Evolutionary conservation across 2,329 filamentous ascomycete species (phyloP).

Genomic region (Septoria petroselini): DNA sequence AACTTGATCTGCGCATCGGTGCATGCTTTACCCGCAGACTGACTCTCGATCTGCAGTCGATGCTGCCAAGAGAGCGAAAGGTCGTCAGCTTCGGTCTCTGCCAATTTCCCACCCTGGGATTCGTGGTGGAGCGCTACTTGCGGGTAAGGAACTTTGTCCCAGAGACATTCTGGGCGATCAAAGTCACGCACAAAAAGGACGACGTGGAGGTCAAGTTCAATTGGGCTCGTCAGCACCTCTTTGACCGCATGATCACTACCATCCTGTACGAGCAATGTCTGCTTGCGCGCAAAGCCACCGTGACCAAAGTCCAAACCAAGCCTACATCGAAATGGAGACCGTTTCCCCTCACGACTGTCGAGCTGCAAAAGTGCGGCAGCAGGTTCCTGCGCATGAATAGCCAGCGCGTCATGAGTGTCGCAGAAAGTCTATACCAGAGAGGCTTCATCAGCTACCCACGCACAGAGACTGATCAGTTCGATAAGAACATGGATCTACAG

Average conservation of each 20-base stretch:
- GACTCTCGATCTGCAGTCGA: constrained; percentile 69
- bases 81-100: constrained; percentile 59
- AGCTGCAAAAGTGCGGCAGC: constrained; percentile 93
- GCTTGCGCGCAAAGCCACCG: constrained; percentile 68
- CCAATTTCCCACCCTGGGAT: constrained; percentile 93
- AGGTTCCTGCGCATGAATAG: constrained; percentile 85
- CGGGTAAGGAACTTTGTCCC: constrained; percentile 90
- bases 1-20: constrained; percentile 88
- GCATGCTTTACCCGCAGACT: constrained; percentile 89
- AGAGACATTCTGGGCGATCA: constrained; percentile 91
- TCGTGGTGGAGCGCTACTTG: constrained; percentile 94
- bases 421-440: constrained; percentile 84
- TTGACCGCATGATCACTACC: constrained; percentile 77
- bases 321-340: constrained; percentile 93
- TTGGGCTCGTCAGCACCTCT: constrained; percentile 79
- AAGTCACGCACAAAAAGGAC: constrained; percentile 73
- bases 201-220: constrained; percentile 76
- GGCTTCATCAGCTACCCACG: constrained; percentile 97
- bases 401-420: constrained; percentile 81
- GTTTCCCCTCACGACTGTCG: constrained; percentile 88
- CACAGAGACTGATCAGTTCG: constrained; percentile 95
- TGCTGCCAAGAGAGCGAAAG: constrained; percentile 63
- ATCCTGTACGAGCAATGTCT: constrained; percentile 86
- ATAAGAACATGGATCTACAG: constrained; percentile 79
- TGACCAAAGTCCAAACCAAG: constrained; percentile 83